Base-by-base conservation (phyloP, 1,284 basidiomycete genomes). In the Coniferiporia sulphurascens region DNA sequence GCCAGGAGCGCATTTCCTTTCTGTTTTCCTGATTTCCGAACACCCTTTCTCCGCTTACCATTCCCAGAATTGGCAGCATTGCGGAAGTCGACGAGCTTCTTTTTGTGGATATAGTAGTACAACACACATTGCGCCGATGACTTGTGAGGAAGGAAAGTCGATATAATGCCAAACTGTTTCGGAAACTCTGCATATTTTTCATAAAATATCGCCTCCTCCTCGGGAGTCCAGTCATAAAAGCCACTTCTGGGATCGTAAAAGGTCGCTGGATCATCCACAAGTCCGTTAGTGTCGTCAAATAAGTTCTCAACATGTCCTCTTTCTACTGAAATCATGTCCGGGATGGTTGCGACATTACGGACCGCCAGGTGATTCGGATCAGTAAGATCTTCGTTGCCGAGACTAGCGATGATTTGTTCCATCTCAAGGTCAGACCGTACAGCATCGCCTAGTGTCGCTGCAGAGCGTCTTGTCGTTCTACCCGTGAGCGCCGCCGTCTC, bases 21-120 rank as follows among this genome's bases (percentile, higher is more conserved):
- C 73, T 85, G 83, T 73, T 87, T 90, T 56, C 79, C 83, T 48
- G 78, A 77, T 60, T 79, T 76, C 45, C 82, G 73, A 9, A 84
- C 77, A n/a, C 81, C 78, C 56, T 76, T 78, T 62, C 79, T 81
- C 55, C 86, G 78, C 68, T 86, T 86, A 59, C 80, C 83, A 1
- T 81, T 80, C n/a, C 82, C 85, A 66, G 82, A 82, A 67, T 80
- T 80, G 55, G 82, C 78, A 10, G 86, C 82, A 67, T 87, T 82
- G 58, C 92, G 86, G 75, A 95, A 96, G 73, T 95, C 89, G 69
- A 94, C 87, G 46, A 81, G 73, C 66, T 80, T 81, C 74, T 96
- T 93, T 80, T 98, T 98, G 75, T 95, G 93, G 61, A 96, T 78
- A 74, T 98, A 98, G 74, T 98, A 98, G 74, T 87, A 97, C 52